Evolutionary conservation across 192 early-diverging fungal species (phyloP), one percentile per base, ranked within the genome.

Genomic region (Allomyces macrogynus): DNA sequence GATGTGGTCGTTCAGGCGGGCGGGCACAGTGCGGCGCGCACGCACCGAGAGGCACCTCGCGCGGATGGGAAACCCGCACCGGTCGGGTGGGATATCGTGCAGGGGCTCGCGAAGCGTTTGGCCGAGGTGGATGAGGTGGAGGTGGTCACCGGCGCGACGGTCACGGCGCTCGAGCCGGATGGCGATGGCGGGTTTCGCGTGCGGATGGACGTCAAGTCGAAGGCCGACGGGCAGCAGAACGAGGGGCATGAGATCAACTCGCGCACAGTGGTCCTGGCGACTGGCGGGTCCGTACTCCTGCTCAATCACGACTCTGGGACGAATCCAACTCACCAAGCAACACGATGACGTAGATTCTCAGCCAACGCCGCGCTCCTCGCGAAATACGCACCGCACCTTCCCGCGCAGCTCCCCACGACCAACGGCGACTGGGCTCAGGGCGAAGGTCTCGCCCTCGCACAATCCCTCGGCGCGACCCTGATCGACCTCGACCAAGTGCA

Each of bases 401-500:
- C 32, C 32, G 18, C 66, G 69, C 71, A 85, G 64, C 67, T 82
- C 43, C 88, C 93, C 23, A 89, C 93, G 14, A 97, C 93, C 61
- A 97, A 94, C 72, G 92, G 92, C 68, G 84, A 90, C 70, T 90
- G 92, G 83, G 91, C 88, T 66, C 91, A 92, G 42, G 92, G 92
- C 70, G 92, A 97, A 71, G 93, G 93, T 71, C 84, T 93, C 74
- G 89, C 89, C 76, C 86, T 97, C 83, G 76, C 87, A 43, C 69
- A 80, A 23, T 83, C 79, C 14, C 76, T 84, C 63, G 92, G 93
- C 40, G 91, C 84, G 24, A 89, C 86, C 77, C 82, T 86, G 62
- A 86, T 93, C 63, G 90, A 93, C 77, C 85, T 97, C 82, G 90
- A 97, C 66, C 93, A 90, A 74, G 88, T 97, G 61, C 93, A 97